Base-by-base conservation (phyloP, 139 green algal genomes). In the Coelastrella sp. region DNA sequence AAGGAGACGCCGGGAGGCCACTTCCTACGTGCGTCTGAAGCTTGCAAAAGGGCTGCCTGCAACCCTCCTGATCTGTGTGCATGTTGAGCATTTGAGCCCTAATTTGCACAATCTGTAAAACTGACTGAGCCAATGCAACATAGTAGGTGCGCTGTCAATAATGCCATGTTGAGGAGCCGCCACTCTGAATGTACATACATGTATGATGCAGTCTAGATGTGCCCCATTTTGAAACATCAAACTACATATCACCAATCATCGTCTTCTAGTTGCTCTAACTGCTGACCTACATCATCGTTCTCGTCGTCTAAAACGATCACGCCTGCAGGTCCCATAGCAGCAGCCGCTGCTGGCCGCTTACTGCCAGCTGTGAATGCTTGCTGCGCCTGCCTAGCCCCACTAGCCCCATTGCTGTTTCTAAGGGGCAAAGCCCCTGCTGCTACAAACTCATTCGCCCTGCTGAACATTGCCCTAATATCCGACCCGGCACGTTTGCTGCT, bases 391-490 rank as follows among this genome's bases (percentile, higher is more conserved):
- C 14, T 4, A 77, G 71, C 23, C 16, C 16, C 2, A 71, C 4
- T 11, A 11, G 16, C 16, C 64, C 16, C 16, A 14, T 14, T 5
- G 64, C 16, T 71, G 11, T 71, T 11, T n/a, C 17, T 85, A 19
- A 23, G 5, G 19, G 80, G 58, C 58, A 86, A 57, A 60, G 80
- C 80, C 56, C 80, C 80, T 59, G 80, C 80, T 22, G n/a, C 59
- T 5, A 86, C 61, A 71, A 86, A 86, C 58, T 86, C 80, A 13
- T 86, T 59, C 20, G 59, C 47, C 3, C 80, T 20, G 14, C 22
- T 20, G 7, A 86, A 58, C 20, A 86, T 10, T 14, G 80, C 58
- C 59, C 61, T 73, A n/a, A 86, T 86, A 59, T 71, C 80, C 11
- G 32, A 22, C 59, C 59, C 80, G 59, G 80, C 59, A 8, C 10